Evolutionary conservation across 805 yeast genomes (phyloP).

Genomic region (Starmera dryadoides): DNA sequence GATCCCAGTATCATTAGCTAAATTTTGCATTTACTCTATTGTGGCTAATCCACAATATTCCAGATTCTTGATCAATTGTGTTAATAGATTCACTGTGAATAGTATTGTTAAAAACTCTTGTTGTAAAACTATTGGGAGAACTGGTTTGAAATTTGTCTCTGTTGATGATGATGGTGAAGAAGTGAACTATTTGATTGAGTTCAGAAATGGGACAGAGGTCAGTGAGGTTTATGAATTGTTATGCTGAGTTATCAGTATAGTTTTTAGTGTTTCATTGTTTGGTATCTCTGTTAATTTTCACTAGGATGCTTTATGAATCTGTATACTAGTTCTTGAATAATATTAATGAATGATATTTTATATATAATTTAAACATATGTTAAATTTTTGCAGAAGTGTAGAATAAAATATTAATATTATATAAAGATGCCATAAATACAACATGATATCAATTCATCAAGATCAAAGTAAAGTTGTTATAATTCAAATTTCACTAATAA

Average conservation of each 20-base stretch:
- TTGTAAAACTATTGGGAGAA: conserved; percentile 15
- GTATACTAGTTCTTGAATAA: no score
- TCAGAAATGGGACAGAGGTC: conserved; percentile 14
- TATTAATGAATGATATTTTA: no score
- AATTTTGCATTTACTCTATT: conserved; percentile 13
- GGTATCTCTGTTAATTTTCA: no score
- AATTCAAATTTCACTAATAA: no score
- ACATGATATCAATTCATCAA: no score
- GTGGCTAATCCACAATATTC: conserved; percentile 14
- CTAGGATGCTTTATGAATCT: no score
- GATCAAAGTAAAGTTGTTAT: no score
- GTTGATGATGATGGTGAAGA: conserved; percentile 15
- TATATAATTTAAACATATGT: no score
- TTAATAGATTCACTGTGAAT: conserved; percentile 1
- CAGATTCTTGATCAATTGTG: conserved; percentile 8
- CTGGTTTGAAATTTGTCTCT: conserved; percentile 14
- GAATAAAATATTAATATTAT: no score
- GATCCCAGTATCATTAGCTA: conserved; percentile 18
- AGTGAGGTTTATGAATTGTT: conserved; percentile 14
- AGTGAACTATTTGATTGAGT: conserved; percentile 15
- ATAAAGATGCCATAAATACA: no score
- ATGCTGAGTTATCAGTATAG: background rate
- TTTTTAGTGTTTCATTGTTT: no score
- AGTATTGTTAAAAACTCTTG: conserved; percentile 10
- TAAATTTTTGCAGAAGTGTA: no score